Percentiles rank a stretch among this genome's conserved stretches.
These are phyloP conservation scores for Pseudevernia furfuracea DNA, from an alignment of 495 filamentous ascomycete species.

Conservation along the genomic window DNA sequence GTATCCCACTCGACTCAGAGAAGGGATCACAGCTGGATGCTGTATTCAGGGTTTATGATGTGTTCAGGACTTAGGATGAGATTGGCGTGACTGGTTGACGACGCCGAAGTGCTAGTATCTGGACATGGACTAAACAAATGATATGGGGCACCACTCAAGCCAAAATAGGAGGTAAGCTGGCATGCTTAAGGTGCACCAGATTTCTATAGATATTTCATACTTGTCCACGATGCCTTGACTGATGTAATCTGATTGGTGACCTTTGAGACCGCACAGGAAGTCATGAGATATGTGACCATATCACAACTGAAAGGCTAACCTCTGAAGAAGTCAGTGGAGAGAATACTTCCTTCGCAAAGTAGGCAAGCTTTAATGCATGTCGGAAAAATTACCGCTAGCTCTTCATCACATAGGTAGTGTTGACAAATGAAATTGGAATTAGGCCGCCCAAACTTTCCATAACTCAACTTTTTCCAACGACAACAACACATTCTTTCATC, in stretches of 20 bases:
- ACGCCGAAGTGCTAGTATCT: not conserved
- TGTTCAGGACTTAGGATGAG: not conserved
- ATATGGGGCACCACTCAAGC: not conserved
- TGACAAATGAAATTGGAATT: not conserved
- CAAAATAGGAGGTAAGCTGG: constrained; percentile 1
- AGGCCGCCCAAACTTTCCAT: not conserved
- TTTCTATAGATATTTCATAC: not conserved
- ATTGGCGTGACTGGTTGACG: not conserved
- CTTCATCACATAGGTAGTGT: not conserved
- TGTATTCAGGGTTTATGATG: not conserved
- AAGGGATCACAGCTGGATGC: not conserved
- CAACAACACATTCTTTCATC: not conserved
- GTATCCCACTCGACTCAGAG: not conserved
- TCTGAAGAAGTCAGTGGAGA: not conserved
- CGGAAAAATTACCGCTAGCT: not conserved
- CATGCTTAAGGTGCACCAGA: constrained; percentile 3
- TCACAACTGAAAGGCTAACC: not conserved
- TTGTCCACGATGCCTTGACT: not conserved
- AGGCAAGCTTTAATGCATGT: not conserved
- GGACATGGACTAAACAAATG: not conserved
- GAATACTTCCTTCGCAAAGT: not conserved
- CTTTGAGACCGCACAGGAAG: not conserved
- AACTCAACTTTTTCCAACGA: not conserved
- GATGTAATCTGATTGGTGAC: not conserved
- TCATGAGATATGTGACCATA: not conserved